phyloP scores from a whole-genome alignment of 495 filamentous ascomycete genomes.

The Cudoniella acicularis region DNA sequence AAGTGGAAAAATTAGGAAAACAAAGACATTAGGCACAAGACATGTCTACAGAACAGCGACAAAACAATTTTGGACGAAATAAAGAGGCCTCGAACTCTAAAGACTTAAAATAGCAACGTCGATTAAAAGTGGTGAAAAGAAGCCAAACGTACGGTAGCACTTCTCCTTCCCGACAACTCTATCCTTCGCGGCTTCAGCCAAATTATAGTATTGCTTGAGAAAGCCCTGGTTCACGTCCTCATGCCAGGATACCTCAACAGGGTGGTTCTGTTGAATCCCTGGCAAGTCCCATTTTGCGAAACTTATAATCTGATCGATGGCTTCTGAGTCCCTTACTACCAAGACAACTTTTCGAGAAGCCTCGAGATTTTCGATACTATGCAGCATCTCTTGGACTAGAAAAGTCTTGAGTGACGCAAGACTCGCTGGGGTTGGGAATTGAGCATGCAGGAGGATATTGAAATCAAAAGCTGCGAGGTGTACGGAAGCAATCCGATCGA shows the following conservation, averaged over 20 bases:
- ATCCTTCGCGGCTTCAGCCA: constrained; percentile 30
- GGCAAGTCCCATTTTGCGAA: constrained; percentile 41
- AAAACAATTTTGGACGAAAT: too few relatives aligned
- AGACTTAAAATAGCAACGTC: neutral
- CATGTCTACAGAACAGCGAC: too few relatives aligned
- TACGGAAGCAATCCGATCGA: constrained; percentile 37
- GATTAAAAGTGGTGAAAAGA: neutral
- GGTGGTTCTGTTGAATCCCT: constrained; percentile 9
- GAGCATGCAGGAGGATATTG: constrained; percentile 37
- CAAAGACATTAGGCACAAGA: neutral
- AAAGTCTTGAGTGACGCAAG: constrained; percentile 21
- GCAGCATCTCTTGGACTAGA: constrained; percentile 26
- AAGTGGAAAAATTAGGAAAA: neutral
- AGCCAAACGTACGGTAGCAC: constrained; percentile 32
- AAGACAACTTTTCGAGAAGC: constrained; percentile 27
- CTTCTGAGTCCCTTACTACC: constrained; percentile 28
- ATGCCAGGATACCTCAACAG: constrained; percentile 31
- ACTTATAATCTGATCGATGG: constrained; percentile 26
- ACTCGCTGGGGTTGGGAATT: constrained; percentile 37
- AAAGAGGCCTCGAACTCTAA: neutral
- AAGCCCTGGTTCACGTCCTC: constrained; percentile 28
- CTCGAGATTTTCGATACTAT: constrained; percentile 23
- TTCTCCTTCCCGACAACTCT: constrained; percentile 24
- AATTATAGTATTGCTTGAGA: constrained; percentile 31
- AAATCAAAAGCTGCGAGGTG: constrained; percentile 40